Evolutionary conservation across 1,284 basidiomycete species (phyloP).

Genomic region (Papiliotrema terrestris): DNA sequence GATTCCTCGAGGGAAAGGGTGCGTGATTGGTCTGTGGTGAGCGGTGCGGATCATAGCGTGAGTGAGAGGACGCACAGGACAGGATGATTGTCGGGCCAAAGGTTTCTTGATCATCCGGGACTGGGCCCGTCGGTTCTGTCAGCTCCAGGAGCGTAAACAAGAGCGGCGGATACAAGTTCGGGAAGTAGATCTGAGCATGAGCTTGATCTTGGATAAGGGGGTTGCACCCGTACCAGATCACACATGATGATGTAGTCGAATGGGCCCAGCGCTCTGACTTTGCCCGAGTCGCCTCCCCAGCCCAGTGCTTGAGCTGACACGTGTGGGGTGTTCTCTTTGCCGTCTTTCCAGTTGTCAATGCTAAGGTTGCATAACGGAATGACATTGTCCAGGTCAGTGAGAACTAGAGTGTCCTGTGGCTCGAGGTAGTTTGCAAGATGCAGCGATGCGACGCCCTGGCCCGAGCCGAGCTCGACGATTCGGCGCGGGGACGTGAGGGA

Average conservation of each 20-base stretch:
- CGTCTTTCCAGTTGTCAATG: slow-evolving; percentile 16
- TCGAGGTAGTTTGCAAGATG: slow-evolving; percentile 33
- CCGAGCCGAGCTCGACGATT: slow-evolving; percentile 44
- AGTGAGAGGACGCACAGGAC: slow-evolving; percentile 30
- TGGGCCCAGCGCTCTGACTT: slow-evolving; percentile 14
- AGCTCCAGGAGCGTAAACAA: slow-evolving; percentile 39
- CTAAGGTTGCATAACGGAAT: slow-evolving; percentile 36
- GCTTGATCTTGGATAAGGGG: not conserved
- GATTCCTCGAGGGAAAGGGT: slow-evolving; percentile 43
- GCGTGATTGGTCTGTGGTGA: slow-evolving; percentile 36
- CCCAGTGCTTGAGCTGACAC: slow-evolving; percentile 31
- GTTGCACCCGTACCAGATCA: slow-evolving; percentile 36
- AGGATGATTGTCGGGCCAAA: slow-evolving; percentile 44
- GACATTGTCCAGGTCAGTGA: slow-evolving; percentile 44
- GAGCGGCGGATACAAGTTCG: slow-evolving; percentile 42
- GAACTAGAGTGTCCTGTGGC: slow-evolving; percentile 23
- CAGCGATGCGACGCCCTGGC: slow-evolving; percentile 41
- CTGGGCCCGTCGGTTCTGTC: slow-evolving; percentile 18
- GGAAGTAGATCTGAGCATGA: slow-evolving; percentile 43
- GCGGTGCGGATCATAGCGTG: not conserved
- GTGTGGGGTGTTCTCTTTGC: slow-evolving; percentile 6
- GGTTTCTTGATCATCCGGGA: slow-evolving; percentile 10
- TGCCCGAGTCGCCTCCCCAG: slow-evolving; percentile 31
- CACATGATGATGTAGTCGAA: slow-evolving; percentile 44
- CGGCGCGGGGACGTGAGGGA: slow-evolving; percentile 3